Evolutionary conservation across 2,329 filamentous ascomycete species (phyloP), one percentile per base, ranked within the genome.

Genomic region (Chaetomiaceae sp.): DNA sequence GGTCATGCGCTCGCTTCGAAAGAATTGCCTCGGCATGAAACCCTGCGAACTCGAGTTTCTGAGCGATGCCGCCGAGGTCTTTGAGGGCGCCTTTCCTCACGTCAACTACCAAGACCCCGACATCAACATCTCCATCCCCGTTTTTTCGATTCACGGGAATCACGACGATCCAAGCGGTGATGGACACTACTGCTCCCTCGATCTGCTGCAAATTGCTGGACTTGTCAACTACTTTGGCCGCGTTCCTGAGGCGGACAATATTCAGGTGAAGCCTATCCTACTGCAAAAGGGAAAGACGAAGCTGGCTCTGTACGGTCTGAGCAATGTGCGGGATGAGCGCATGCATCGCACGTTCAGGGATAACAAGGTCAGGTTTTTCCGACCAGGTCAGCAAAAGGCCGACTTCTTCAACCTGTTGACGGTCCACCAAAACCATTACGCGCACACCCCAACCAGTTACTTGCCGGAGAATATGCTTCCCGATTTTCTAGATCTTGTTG

Each of bases 91-190:
- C 0, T 95, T 96, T 66, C 86, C 90, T 45, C 88, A 96, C 68
- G 92, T 96, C 71, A 99, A 99, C 71, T 99, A 99, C 71, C 90
- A 97, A 70, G 94, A 99, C 64, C 84, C 89, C 21, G 90, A 99
- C 63, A 96, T 99, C 70, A 99, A 99, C 64, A 84, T 99, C 56
- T 89, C 91, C 1, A 96, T 97, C 51, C 94, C 94, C 0, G 90
- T 99, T 25, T 99, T 99, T 67, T 96, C 92, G 0, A 99, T 99
- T 36, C 95, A 99, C 64, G 94, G 94, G 41, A 99, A 99, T 65
- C 94, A 99, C 67, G 94, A 99, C 66, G 94, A 99, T 66, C 94
- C 94, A 0, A 95, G 91, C n/a, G 94, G 94, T 9, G 91, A 96
- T 64, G 94, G 91, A 10, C 89, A 95, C 67, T 86, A 87, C 59